Evolutionary conservation across 1,284 basidiomycete species (phyloP).

Genomic region (Ceraceosorus bombacis): DNA sequence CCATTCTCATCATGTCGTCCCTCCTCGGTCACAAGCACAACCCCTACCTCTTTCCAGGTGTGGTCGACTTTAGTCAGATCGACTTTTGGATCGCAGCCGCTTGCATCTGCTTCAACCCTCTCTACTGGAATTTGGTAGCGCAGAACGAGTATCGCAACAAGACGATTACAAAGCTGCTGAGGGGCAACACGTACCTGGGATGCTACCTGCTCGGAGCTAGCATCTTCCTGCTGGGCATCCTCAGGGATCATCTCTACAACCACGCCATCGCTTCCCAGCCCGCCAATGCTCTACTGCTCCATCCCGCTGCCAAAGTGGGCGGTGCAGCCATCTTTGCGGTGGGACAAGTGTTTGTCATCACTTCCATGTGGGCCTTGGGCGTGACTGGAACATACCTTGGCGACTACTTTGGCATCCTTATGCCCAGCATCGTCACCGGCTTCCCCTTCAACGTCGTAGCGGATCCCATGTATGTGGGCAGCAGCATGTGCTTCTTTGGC

Average conservation of each 20-base stretch:
- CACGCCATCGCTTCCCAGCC: conserved; percentile 68
- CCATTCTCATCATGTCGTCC: no score
- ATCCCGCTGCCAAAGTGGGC: conserved; percentile 57
- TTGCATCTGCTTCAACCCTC: conserved; percentile 13
- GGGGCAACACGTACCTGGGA: conserved; percentile 55
- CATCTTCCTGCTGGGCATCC: conserved; percentile 77
- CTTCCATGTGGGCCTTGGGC: conserved; percentile 83
- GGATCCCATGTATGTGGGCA: conserved; percentile 79
- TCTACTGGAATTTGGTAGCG: conserved; percentile 88
- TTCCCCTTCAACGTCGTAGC: conserved; percentile 92
- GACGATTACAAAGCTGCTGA: conserved; percentile 41
- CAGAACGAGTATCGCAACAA: conserved; percentile 59
- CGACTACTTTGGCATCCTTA: conserved; percentile 98
- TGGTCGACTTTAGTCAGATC: conserved; percentile 34
- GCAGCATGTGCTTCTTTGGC: conserved; percentile 42
- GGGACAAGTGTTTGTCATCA: conserved; percentile 57
- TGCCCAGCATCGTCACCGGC: conserved; percentile 66
- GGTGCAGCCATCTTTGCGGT: conserved; percentile 64
- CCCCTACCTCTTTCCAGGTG: conserved; percentile 24
- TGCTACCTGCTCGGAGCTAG: conserved; percentile 85
- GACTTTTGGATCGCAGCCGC: conserved; percentile 33
- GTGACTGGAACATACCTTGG: conserved; percentile 74
- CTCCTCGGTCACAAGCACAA: background rate
- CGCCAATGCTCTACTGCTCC: conserved; percentile 52
- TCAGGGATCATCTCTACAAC: conserved; percentile 74